Conservation (phyloP, 345 rosid species). For the Cochlearia excelsa region DNA sequence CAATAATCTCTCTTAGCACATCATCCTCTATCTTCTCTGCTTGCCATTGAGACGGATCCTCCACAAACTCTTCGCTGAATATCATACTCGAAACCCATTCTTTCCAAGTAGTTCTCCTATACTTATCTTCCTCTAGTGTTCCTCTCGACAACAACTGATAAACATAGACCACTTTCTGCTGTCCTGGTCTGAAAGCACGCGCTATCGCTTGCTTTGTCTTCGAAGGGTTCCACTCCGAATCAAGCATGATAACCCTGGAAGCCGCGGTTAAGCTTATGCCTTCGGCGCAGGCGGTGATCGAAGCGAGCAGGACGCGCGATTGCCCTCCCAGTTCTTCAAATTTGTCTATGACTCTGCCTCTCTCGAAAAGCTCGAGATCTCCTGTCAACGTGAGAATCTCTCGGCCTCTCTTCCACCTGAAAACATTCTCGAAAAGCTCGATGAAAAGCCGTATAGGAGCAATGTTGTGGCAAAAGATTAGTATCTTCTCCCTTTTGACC, state of each 20-base stretch:
- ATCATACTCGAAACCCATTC: slow-evolving; percentile 97
- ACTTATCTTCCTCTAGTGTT: slow-evolving; percentile 85
- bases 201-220: slow-evolving; percentile 97
- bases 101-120: slow-evolving; percentile 90
- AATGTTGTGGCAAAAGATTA: slow-evolving; percentile 94
- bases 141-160: slow-evolving; percentile 83
- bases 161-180: slow-evolving; percentile 84
- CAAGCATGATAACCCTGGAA: slow-evolving; percentile 75
- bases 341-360: slow-evolving; percentile 74
- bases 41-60: slow-evolving; percentile 86
- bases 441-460: slow-evolving; percentile 73
- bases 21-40: slow-evolving; percentile 90
- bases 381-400: slow-evolving; percentile 83
- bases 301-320: slow-evolving; percentile 68
- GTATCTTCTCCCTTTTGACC: slow-evolving; percentile 68
- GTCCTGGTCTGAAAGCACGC: slow-evolving; percentile 90
- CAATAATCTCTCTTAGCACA: slow-evolving; percentile 80
- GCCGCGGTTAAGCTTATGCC: slow-evolving; percentile 98
- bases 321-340: slow-evolving; percentile 70
- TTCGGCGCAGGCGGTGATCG: slow-evolving; percentile 94
- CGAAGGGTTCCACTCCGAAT: slow-evolving; percentile 93
- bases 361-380: slow-evolving; percentile 81
- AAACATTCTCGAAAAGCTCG: slow-evolving; percentile 65
- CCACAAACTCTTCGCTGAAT: slow-evolving; percentile 87
- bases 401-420: slow-evolving; percentile 67